A percentile compares a stretch with the other conserved stretches of the same genome.
These are phyloP conservation scores for Coniochaeta ligniaria DNA, from an alignment of 2,329 filamentous ascomycete genomes.

Conservation along the genomic window DNA sequence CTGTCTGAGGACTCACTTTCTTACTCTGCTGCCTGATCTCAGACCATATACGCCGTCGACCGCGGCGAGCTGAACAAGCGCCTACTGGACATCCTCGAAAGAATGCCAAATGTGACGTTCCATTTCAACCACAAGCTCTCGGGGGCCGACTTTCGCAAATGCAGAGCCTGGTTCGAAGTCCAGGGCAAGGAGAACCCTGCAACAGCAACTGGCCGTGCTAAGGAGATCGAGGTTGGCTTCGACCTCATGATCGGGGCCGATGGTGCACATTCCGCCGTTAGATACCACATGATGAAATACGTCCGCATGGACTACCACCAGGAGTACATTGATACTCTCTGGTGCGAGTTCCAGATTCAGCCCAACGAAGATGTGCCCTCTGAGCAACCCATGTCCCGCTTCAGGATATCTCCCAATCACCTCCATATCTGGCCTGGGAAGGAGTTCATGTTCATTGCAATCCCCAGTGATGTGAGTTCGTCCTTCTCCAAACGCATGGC, in stretches of 20 bases:
- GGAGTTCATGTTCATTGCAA: slow-evolving; percentile 97
- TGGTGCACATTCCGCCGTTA: slow-evolving; percentile 84
- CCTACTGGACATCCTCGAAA: slow-evolving; percentile 76
- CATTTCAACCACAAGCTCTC: slow-evolving; percentile 93
- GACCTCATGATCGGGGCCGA: slow-evolving; percentile 93
- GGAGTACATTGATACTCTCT: slow-evolving; percentile 91
- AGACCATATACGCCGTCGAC: slow-evolving; percentile 84
- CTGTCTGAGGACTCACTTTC: neutral
- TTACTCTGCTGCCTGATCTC: neutral
- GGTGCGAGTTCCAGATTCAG: slow-evolving; percentile 89
- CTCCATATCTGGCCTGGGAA: slow-evolving; percentile 95
- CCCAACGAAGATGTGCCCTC: slow-evolving; percentile 29
- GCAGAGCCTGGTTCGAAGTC: slow-evolving; percentile 82
- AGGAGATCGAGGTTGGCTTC: slow-evolving; percentile 77
- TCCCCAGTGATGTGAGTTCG: slow-evolving; percentile 58
- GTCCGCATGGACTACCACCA: slow-evolving; percentile 85
- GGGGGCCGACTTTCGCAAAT: slow-evolving; percentile 73
- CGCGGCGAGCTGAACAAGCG: slow-evolving; percentile 74
- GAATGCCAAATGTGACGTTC: slow-evolving; percentile 81
- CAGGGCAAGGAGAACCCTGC: slow-evolving; percentile 26
- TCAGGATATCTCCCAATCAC: slow-evolving; percentile 83
- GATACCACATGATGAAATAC: slow-evolving; percentile 95
- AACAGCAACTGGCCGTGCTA: slow-evolving; percentile 30
- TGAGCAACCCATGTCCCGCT: slow-evolving; percentile 37
- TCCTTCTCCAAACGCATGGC: neutral